Evolutionary conservation across 176 grass and related monocot species (phyloP).

Genomic region (Dendrocalamus sinicus): DNA sequence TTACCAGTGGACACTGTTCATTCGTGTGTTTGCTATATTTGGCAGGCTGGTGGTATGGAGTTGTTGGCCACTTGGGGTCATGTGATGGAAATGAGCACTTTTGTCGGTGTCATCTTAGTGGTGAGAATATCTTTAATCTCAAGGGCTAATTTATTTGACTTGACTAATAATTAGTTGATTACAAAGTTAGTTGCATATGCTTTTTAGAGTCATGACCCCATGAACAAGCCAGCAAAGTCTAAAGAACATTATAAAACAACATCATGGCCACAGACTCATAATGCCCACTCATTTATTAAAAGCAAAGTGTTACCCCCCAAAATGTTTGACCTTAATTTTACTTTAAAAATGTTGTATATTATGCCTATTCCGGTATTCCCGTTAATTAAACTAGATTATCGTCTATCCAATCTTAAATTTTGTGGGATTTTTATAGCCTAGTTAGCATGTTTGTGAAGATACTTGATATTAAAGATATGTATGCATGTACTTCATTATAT

Average conservation of each 20-base stretch:
- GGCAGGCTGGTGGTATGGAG: conserved; percentile 99
- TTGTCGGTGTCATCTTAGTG: conserved; percentile 79
- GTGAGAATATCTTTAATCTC: conserved; percentile 64
- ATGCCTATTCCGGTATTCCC: conserved; percentile 20
- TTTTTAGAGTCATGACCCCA: conserved; percentile 38
- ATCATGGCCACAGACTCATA: conserved; percentile 31
- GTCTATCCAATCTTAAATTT: conserved; percentile 22
- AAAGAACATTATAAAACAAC: conserved; percentile 47
- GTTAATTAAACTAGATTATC: conserved; percentile 4
- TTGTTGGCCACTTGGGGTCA: conserved; percentile 87
- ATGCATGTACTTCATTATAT: neutral
- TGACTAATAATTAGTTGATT: conserved; percentile 43
- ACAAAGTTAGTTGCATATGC: conserved; percentile 36
- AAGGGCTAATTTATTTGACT: conserved; percentile 42
- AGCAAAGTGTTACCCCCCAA: conserved; percentile 13
- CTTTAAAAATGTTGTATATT: neutral
- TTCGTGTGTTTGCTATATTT: conserved; percentile 52
- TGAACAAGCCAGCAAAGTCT: conserved; percentile 50
- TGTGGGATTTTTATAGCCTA: neutral
- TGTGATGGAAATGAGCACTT: conserved; percentile 83
- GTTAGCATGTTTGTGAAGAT: conserved; percentile 22
- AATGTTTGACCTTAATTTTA: conserved; percentile 50
- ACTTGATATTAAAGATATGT: conserved; percentile 18
- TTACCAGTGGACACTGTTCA: conserved; percentile 44
- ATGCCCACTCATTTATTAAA: conserved; percentile 25